phyloP scores from a whole-genome alignment of 352 stramenopile species.

The Pythium periplocum region DNA sequence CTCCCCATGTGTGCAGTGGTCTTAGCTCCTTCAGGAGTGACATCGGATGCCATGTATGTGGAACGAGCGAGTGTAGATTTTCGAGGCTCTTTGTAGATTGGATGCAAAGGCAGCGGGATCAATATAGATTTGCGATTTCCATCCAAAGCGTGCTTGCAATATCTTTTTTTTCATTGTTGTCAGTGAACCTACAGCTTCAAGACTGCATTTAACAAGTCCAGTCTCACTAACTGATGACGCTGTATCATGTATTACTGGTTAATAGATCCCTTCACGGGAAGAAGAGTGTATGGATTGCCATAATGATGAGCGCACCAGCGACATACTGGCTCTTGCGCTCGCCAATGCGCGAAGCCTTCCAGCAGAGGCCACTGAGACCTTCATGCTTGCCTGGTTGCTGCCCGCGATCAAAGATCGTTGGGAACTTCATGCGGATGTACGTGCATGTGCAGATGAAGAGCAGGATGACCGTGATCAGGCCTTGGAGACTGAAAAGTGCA shows the following conservation, averaged over 20 bases:
- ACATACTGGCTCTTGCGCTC: constrained; percentile 91
- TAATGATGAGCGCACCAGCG: constrained; percentile 68
- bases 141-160: too few relatives aligned
- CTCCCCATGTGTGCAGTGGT: neutral
- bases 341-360: constrained; percentile 89
- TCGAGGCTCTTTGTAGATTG: constrained; percentile 11
- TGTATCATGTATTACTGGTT: too few relatives aligned
- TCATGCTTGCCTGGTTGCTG: constrained; percentile 83
- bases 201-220: too few relatives aligned
- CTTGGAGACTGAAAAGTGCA: constrained; percentile 96
- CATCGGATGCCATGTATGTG: neutral
- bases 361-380: constrained; percentile 86
- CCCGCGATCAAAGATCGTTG: constrained; percentile 91
- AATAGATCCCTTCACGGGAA: constrained; percentile 33
- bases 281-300: constrained; percentile 92
- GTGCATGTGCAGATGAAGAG: constrained; percentile 97
- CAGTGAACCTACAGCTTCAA: too few relatives aligned
- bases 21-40: neutral
- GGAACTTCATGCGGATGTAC: constrained; percentile 94
- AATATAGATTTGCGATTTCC: constrained; percentile 15
- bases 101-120: constrained; percentile 10
- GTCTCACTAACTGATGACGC: too few relatives aligned
- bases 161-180: too few relatives aligned
- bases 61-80: constrained; percentile 15
- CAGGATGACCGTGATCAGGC: constrained; percentile 94